A percentile compares a stretch with the other conserved stretches of the same genome.
phyloP scores from a whole-genome alignment of 2,329 filamentous ascomycete species.

The Ophiocordyceps australis region DNA sequence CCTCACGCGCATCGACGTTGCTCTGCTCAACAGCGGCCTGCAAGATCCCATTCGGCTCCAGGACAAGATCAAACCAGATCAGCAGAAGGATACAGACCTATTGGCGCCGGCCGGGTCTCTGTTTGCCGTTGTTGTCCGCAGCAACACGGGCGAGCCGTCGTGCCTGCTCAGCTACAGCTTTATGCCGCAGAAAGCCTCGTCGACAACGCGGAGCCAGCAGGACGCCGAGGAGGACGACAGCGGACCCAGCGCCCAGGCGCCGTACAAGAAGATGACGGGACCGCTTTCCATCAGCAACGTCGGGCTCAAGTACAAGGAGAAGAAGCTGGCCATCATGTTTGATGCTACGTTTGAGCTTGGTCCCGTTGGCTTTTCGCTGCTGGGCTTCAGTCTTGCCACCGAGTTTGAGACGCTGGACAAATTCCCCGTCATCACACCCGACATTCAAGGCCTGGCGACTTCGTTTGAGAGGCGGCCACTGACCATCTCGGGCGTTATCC shows the following conservation, averaged over 20 bases:
- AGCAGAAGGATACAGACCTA: conserved; percentile 3
- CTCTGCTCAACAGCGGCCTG: conserved; percentile 1
- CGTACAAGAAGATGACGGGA: conserved; percentile 11
- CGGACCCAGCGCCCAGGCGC: conserved; percentile 4
- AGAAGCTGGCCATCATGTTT: conserved; percentile 11
- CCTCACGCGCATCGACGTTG: conserved; percentile 2
- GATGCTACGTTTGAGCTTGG: conserved; percentile 16
- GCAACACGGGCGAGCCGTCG: not conserved
- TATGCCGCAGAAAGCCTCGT: conserved; percentile 3
- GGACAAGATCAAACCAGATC: conserved; percentile 3
- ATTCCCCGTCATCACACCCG: conserved; percentile 3
- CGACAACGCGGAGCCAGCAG: not conserved
- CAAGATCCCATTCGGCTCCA: conserved; percentile 1
- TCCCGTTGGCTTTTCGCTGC: conserved; percentile 13
- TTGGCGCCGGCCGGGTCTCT: conserved; percentile 7
- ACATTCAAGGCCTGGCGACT: conserved; percentile 13
- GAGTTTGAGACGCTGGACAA: conserved; percentile 4
- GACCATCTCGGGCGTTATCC: conserved; percentile 15
- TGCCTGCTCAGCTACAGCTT: conserved; percentile 10
- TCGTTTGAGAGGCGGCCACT: conserved; percentile 16
- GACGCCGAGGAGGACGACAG: conserved; percentile 1
- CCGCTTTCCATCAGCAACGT: conserved; percentile 16
- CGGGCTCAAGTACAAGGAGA: conserved; percentile 14
- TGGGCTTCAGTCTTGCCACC: conserved; percentile 14
- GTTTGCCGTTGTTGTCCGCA: conserved; percentile 7